Evolutionary conservation across 768 basidiomycete species (phyloP).

Genomic region (Suillus subaureus): DNA sequence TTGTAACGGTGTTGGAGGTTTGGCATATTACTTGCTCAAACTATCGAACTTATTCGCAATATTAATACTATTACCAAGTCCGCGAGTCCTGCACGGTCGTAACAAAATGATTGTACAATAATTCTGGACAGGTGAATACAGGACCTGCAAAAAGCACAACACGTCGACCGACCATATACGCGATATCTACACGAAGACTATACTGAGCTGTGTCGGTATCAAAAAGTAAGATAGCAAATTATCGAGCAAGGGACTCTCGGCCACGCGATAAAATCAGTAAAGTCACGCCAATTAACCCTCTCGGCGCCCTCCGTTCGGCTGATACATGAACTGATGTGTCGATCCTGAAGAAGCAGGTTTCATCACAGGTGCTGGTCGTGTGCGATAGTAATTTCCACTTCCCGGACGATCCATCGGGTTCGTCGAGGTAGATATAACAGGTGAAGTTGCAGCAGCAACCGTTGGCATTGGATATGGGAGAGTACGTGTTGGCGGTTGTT

Average conservation of each 20-base stretch:
- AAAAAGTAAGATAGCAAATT: constrained; percentile 1
- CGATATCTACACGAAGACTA: constrained; percentile 2
- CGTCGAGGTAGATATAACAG: constrained; percentile 50
- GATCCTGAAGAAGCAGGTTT: constrained; percentile 28
- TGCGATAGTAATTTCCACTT: constrained; percentile 53
- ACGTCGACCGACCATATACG: background rate
- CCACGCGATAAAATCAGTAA: constrained; percentile 8
- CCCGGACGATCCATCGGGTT: constrained; percentile 35
- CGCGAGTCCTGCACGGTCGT: background rate
- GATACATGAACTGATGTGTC: constrained; percentile 48
- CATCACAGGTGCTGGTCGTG: constrained; percentile 39
- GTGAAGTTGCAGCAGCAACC: constrained; percentile 61
- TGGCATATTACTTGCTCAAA: background rate
- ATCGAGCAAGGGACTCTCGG: background rate
- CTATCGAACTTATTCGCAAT: background rate
- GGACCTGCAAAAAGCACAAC: constrained; percentile 6
- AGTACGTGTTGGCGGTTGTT: constrained; percentile 26
- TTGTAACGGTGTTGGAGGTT: background rate
- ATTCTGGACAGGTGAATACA: constrained; percentile 3
- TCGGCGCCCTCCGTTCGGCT: constrained; percentile 41
- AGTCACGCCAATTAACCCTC: constrained; percentile 21
- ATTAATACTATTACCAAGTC: background rate
- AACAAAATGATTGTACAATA: background rate
- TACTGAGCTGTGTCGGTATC: constrained; percentile 1
- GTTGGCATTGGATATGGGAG: constrained; percentile 77